A percentile compares a stretch with the other conserved stretches of the same genome.
phyloP scores from a whole-genome alignment of 163 green algal genomes.

The Trebouxia gelatinosa region DNA sequence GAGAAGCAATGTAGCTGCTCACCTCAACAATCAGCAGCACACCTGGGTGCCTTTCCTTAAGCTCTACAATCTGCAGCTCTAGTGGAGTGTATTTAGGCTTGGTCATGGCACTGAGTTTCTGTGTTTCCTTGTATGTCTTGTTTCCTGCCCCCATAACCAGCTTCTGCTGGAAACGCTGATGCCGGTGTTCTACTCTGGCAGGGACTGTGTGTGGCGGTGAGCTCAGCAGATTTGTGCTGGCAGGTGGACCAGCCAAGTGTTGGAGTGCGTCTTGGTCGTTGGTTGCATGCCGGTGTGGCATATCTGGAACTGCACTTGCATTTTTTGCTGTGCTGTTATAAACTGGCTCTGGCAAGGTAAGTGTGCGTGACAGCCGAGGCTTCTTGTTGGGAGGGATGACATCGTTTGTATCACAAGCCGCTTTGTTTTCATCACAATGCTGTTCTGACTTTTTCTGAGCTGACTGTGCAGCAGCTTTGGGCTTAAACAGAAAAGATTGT shows the following conservation, averaged over 20 bases:
- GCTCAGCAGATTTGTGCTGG: too few relatives aligned
- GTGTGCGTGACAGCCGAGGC: background rate
- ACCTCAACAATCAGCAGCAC: slow-evolving; percentile 77
- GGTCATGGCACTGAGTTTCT: background rate
- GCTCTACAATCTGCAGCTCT: slow-evolving; percentile 70
- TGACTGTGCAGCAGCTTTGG: background rate
- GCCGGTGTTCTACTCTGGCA: slow-evolving; percentile 4
- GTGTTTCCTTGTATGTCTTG: background rate
- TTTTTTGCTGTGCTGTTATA: too few relatives aligned
- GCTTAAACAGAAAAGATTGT: slow-evolving; percentile 12
- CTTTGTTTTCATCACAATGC: slow-evolving; percentile 7
- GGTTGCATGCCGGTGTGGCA: too few relatives aligned
- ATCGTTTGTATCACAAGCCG: too few relatives aligned
- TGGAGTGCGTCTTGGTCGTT: too few relatives aligned
- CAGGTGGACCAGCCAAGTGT: too few relatives aligned
- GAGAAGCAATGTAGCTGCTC: slow-evolving; percentile 15
- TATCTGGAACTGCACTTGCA: too few relatives aligned
- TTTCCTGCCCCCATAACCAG: slow-evolving; percentile 24
- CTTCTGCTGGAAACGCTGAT: slow-evolving; percentile 37
- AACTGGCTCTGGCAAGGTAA: too few relatives aligned
- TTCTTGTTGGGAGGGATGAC: background rate
- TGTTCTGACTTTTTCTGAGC: background rate
- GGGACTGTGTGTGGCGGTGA: background rate
- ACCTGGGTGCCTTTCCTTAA: slow-evolving; percentile 67
- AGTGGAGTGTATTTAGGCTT: slow-evolving; percentile 63